Evolutionary conservation across 2,329 filamentous ascomycete genomes (phyloP), one percentile per base, ranked within the genome.

Genomic region (Cadophora malorum): DNA sequence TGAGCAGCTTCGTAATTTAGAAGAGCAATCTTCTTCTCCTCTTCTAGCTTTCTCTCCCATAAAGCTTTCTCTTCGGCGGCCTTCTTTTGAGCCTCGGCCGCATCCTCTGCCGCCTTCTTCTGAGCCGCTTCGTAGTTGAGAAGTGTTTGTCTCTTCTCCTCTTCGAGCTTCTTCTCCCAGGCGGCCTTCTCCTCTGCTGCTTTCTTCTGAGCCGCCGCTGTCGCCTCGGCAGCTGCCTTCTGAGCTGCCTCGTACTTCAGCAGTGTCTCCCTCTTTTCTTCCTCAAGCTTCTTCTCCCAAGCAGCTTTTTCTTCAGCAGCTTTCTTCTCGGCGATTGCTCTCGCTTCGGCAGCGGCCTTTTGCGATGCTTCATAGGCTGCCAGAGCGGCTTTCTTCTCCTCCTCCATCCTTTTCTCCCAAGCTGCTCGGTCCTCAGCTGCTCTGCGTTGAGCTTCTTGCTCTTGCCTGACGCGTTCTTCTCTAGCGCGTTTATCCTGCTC

Each of bases 21-120:
- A 59, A 71, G 63, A 21, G 69, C 71, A 14, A 66, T 71, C 35
- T 70, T 81, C 77, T 84, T 80, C 78, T 28, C 82, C 77, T 70
- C 86, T 81, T 19, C 83, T 79, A 69, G 64, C 81, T 68, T 72
- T 61, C 58, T 66, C 49, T 72, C 80, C 72, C 80, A 81, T 8
- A 81, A 80, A 6, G 80, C 81, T 19, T 81, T 83, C 64, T 83
- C 83, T 67, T 79, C 80, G 67, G 78, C 80, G 38, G 81, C 82
- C 61, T 84, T 59, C 33, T 66, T 69, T 28, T 82, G 63, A 83
- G 82, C 78, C 82, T 79, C 71, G 79, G 79, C 66, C 71, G 77
- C 56, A 75, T 80, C 79, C 10, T 82, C 79, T 60, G 85, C 83
- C 8, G 84, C 81, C 62, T 66, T 81, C n/a, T 67, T 60, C 35